Evolutionary conservation across 345 rosid species (phyloP), one percentile per base, ranked within the genome.

Genomic region (Eucalyptus sp.): DNA sequence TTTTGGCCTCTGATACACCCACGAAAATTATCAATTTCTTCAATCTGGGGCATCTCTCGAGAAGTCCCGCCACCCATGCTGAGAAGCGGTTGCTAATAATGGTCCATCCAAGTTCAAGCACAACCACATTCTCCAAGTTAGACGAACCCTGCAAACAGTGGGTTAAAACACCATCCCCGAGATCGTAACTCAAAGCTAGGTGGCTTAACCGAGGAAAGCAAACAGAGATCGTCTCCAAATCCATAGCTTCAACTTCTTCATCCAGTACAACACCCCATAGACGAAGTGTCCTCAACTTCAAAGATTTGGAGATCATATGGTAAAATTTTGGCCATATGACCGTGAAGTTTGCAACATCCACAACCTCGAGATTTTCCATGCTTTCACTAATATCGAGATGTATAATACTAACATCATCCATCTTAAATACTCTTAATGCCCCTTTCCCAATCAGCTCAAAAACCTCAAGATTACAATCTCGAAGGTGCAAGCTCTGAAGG

Each of bases 361-460:
- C 95, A 46, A 92, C 89, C 91, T 98, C 96, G 86, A 98, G 96
- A 90, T 95, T 94, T 68, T 95, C 97, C 13, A 92, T 90, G 49
- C 93, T 94, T 56, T 96, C 99, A 80, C 96, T 94, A 50, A 97
- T 95, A 89, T 97, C 99, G 60, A 98, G 95, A 92, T 95, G 97
- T 89, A 95, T 90, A 49, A 95, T 95, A 91, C 97, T 97, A 33
- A 94, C 99, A 91, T 96, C 98, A 50, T 98, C 98, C 14, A 98
- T 93, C 94, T 96, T 95, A 89, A 98, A 93, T 92, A 93, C 95
- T 92, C 92, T 95, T 90, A 97, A 91, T 13, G 96, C 93, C 58
- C 98, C 97, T 90, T 95, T 96, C 86, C 98, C 98, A 81, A 95
- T 90, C 49, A 96, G 97, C 92, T 98, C 99, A 91, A 96, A 96